Conservation (phyloP, 805 yeast species). For the Ogataea paraovalis region DNA sequence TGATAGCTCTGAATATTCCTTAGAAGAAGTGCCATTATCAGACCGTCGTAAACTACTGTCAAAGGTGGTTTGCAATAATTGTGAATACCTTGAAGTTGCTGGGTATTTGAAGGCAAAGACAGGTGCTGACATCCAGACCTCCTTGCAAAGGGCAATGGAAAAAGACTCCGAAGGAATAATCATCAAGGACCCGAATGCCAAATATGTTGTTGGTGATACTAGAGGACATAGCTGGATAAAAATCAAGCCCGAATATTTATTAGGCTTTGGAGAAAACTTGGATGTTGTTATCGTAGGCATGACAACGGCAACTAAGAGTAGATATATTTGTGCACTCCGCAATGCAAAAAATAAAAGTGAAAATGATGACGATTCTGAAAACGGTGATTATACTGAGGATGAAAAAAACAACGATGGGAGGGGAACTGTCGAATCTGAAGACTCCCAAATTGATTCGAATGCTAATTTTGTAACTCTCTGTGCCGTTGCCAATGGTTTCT, state of each 20-base stretch:
- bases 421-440: conserved; percentile 3
- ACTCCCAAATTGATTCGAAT: conserved; percentile 7
- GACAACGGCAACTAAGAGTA: conserved; percentile 64
- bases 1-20: conserved; percentile 40
- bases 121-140: conserved; percentile 49
- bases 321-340: conserved; percentile 71
- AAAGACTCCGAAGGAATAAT: conserved; percentile 78
- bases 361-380: neutral
- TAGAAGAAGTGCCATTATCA: conserved; percentile 50
- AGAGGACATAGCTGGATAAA: conserved; percentile 69
- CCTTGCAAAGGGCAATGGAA: conserved; percentile 55
- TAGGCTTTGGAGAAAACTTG: conserved; percentile 80
- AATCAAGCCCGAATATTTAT: conserved; percentile 85
- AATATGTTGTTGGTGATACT: conserved; percentile 59
- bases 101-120: conserved; percentile 36
- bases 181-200: conserved; percentile 57
- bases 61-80: conserved; percentile 40
- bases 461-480: conserved; percentile 63
- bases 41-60: conserved; percentile 53
- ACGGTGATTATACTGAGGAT: conserved; percentile 29
- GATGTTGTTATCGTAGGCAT: conserved; percentile 81
- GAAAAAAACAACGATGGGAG: neutral
- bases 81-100: conserved; percentile 48
- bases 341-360: conserved; percentile 13
- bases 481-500: conserved; percentile 80